Evolutionary conservation across 73 alveolate genomes (phyloP), one percentile per base, ranked within the genome.

Genomic region (Uronychia binucleata): DNA sequence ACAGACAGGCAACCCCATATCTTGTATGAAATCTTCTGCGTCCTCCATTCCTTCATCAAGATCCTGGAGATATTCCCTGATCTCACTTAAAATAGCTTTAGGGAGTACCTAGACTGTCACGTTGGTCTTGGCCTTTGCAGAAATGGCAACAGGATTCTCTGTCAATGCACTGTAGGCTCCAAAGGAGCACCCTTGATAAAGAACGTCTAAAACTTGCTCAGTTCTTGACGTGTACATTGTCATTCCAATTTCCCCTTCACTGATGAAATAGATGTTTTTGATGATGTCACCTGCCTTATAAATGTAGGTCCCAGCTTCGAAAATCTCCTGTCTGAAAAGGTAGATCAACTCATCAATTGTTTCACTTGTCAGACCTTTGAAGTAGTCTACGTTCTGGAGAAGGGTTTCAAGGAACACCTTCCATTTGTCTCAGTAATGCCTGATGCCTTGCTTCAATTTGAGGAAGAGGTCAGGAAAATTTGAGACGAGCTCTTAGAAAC

Each of bases 111-210:
- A n/a, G n/a, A n/a, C n/a, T n/a, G n/a, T n/a, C n/a, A n/a, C n/a
- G n/a, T n/a, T n/a, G n/a, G n/a, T n/a, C n/a, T n/a, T n/a, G n/a
- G n/a, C n/a, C n/a, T n/a, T n/a, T n/a, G n/a, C n/a, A n/a, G n/a
- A n/a, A n/a, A n/a, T n/a, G n/a, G n/a, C n/a, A n/a, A n/a, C n/a
- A n/a, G n/a, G n/a, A n/a, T n/a, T n/a, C n/a, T n/a, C n/a, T n/a
- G 75, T 34, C 30, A 78, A 31, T 25, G 84, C 67, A 5, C 59
- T 27, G 75, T 78, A 78, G 5, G 84, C n/a, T 11, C 84, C 84
- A 32, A 78, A 33, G 28, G 59, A 33, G n/a, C 84, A 78, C n/a
- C 84, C 84, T 32, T 74, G 26, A n/a, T 78, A 78, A 1, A 78
- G 84, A 26, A 75, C 34, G 34, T 78, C 84, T 78, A 78, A 30